Evolutionary conservation across 2,329 filamentous ascomycete genomes (phyloP), one percentile per base, ranked within the genome.

Genomic region (Xylariales sp.): DNA sequence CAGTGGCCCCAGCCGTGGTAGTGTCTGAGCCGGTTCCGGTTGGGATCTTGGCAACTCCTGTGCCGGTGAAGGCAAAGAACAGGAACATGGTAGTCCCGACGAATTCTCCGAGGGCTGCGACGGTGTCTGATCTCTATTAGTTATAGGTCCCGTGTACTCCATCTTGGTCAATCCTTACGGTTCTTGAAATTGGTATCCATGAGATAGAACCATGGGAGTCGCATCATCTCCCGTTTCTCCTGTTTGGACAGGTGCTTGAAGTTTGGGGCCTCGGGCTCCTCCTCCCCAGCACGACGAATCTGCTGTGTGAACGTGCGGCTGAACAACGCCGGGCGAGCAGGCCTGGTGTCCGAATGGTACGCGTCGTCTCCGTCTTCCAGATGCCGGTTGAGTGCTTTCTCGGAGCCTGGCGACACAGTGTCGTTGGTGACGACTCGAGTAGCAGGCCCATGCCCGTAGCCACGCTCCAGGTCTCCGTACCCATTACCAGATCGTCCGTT

Each of bases 61-160:
- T 65, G 6, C 63, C 63, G 4, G 61, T 57, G 44, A 69, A 68
- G 43, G 65, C 64, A 43, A 68, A 66, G 56, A 68, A 67, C 37
- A 68, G 58, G 25, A 39, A 39, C 37, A 39, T 31, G 25, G 27
- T 31, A 4, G 37, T 39, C 12, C 37, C 37, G 1, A 39, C 27
- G 15, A 29, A 39, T 15, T 39, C 37, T 18, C 37, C 27, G 5
- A 39, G 16, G 9, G 37, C 37, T 7, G 37, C 37, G 9, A 39
- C 27, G 10, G 20, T 15, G 15, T 38, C 33, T 36, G 12, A n/a
- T 8, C 4, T 5, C 15, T 22, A n/a, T 35, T 24, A 35, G 33
- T 20, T n/a, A n/a, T 8, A 5, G 9, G 18, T 11, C n/a, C 10
- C 3, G 9, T 22, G 4, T 6, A 21, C 1, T n/a, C 2, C 11